Percentiles rank a stretch among this genome's conserved stretches.
These are phyloP conservation scores for Melastoma candidum DNA, from an alignment of 441 rosid species.

Conservation along the genomic window DNA sequence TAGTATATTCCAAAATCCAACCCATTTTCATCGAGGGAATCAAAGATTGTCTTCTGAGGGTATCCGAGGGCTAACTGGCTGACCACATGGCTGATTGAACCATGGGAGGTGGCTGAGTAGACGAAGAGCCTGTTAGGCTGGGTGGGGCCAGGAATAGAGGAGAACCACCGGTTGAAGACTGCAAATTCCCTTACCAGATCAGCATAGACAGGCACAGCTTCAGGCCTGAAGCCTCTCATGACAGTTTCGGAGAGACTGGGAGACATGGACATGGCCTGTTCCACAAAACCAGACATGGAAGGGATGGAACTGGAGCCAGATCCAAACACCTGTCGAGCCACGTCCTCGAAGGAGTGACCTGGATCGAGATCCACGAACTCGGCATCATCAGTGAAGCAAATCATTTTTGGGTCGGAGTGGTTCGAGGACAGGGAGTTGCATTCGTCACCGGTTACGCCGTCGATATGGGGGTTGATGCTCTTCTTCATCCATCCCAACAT, in stretches of 20 bases:
- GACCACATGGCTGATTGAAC: constrained; percentile 77
- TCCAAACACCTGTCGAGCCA: constrained; percentile 73
- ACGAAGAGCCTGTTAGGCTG: constrained; percentile 88
- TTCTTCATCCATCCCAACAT: constrained; percentile 97
- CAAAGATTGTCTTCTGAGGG: constrained; percentile 85
- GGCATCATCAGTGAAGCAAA: constrained; percentile 79
- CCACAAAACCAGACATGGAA: constrained; percentile 83
- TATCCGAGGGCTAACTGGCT: constrained; percentile 74
- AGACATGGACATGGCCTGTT: constrained; percentile 74
- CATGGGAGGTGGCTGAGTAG: constrained; percentile 92
- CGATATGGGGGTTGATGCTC: constrained; percentile 43
- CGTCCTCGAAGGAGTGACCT: constrained; percentile 91
- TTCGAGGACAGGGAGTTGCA: constrained; percentile 64
- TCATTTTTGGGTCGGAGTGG: constrained; percentile 20
- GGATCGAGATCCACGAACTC: constrained; percentile 96
- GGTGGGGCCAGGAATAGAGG: constrained; percentile 92
- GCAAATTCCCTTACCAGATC: constrained; percentile 63
- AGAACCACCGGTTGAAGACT: constrained; percentile 90
- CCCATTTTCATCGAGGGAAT: constrained; percentile 64
- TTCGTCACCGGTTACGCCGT: constrained; percentile 84
- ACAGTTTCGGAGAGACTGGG: constrained; percentile 59
- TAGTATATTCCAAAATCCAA: constrained; percentile 68
- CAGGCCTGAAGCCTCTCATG: constrained; percentile 81
- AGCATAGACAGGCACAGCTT: constrained; percentile 56
- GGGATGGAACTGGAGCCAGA: constrained; percentile 35